A percentile compares a stretch with the other conserved stretches of the same genome.
Conservation (phyloP, 306 rosid species). For the Cajanus cajan region DNA sequence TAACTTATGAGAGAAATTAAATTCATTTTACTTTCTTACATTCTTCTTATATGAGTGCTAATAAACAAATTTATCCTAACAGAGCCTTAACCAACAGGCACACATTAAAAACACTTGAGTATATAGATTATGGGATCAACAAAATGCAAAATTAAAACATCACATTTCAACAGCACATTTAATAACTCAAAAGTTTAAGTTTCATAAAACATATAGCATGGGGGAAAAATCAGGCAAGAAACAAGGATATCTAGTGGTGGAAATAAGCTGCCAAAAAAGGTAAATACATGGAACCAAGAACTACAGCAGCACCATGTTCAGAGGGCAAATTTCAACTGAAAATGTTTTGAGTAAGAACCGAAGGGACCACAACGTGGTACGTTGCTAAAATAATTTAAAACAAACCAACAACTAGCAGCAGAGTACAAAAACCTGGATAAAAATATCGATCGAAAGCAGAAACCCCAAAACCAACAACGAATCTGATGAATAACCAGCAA, state of each 20-base stretch:
- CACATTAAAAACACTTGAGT: not conserved
- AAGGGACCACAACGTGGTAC: not conserved
- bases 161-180: not conserved
- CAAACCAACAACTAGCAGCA: not conserved
- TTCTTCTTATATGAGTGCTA: too few species aligned
- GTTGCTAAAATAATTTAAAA: constrained; percentile 10
- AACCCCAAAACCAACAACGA: not conserved
- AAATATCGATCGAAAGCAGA: not conserved
- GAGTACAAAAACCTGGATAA: not conserved
- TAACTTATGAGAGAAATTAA: too few species aligned
- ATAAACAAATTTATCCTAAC: too few species aligned
- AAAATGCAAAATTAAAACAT: not conserved
- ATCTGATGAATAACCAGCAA: constrained; percentile 20
- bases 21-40: too few species aligned
- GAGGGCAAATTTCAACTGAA: constrained; percentile 7
- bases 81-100: not conserved
- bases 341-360: not conserved
- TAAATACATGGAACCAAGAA: not conserved
- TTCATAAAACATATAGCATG: not conserved
- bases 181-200: not conserved
- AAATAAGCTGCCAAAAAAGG: constrained; percentile 15
- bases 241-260: not conserved
- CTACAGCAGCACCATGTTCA: constrained; percentile 2
- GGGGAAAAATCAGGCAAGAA: not conserved
- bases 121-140: not conserved